Percentiles rank a stretch among this genome's conserved stretches.
Conservation (phyloP, 805 yeast genomes). For the Starmerella bacillaris region DNA sequence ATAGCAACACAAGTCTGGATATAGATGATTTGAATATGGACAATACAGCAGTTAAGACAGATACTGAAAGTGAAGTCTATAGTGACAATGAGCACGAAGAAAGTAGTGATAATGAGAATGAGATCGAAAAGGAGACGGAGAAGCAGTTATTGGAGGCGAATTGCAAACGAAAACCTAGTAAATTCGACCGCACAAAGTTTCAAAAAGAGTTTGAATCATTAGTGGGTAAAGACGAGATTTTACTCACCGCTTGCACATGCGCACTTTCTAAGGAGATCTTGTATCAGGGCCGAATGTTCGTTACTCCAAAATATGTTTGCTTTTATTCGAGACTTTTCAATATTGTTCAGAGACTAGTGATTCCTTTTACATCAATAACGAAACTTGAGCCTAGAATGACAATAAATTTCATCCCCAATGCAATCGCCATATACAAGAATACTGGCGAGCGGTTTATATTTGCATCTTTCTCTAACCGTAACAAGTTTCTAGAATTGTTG, state of each 20-base stretch:
- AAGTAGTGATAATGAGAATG: background rate
- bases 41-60: background rate
- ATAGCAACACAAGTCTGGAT: slow-evolving; percentile 1
- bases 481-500: slow-evolving; percentile 52
- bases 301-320: slow-evolving; percentile 61
- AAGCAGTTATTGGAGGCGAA: background rate
- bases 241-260: slow-evolving; percentile 40
- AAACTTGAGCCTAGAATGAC: slow-evolving; percentile 66
- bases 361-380: slow-evolving; percentile 53
- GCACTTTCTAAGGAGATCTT: slow-evolving; percentile 75
- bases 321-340: slow-evolving; percentile 78
- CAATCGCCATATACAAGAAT: slow-evolving; percentile 42
- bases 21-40: background rate
- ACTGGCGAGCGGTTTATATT: slow-evolving; percentile 44
- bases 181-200: background rate
- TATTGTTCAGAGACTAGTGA: slow-evolving; percentile 68
- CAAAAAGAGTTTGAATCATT: background rate
- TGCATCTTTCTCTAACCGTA: slow-evolving; percentile 76
- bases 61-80: background rate
- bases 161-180: background rate
- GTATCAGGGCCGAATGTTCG: slow-evolving; percentile 70
- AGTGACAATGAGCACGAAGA: background rate
- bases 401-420: slow-evolving; percentile 82
- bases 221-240: slow-evolving; percentile 2
- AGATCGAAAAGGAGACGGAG: background rate